Evolutionary conservation across 106 monocot species (phyloP), one percentile per base, ranked within the genome.

Genomic region (Acorus gramineus): DNA sequence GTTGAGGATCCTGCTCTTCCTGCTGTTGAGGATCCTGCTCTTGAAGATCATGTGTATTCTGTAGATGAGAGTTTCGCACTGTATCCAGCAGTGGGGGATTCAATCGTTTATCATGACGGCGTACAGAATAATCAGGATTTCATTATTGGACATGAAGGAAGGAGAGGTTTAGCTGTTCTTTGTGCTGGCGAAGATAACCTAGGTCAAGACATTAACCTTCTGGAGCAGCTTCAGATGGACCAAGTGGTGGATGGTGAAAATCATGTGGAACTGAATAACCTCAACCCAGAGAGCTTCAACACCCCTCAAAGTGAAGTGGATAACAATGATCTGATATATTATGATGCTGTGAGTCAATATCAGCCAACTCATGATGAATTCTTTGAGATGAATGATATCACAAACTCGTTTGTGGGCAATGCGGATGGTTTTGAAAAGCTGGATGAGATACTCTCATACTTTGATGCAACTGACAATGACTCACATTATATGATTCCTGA

Each of bases 391-490:
- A 50, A 11, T 52, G 78, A 73, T 45, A 44, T 54, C 42, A 43
- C 44, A 44, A 53, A 56, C 14, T 74, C 28, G 28, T 28, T 28
- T 28, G 28, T 28, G 28, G 28, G 28, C 28, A 28, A 28, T 28
- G 28, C 28, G 28, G 28, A 28, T 28, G 28, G 28, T 28, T 28
- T 28, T 28, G 28, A 28, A 28, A 28, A 28, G 28, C 28, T 28
- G 28, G 28, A 28, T 28, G 28, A 28, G 28, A 28, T 28, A 28
- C 28, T 28, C 28, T 28, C 74, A 61, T 74, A 74, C 52, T 74
- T 74, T 47, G 66, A 61, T 61, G 74, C 79, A 13, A 74, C 84
- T 8, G 84, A 87, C 44, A 49, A 73, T 28, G 66, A 71, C 56
- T 66, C 80, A 45, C 67, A 81, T 4, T 63, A 63, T 64, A 69